Conservation (phyloP, 768 basidiomycete species). For the Daedaleopsis sinensis region DNA sequence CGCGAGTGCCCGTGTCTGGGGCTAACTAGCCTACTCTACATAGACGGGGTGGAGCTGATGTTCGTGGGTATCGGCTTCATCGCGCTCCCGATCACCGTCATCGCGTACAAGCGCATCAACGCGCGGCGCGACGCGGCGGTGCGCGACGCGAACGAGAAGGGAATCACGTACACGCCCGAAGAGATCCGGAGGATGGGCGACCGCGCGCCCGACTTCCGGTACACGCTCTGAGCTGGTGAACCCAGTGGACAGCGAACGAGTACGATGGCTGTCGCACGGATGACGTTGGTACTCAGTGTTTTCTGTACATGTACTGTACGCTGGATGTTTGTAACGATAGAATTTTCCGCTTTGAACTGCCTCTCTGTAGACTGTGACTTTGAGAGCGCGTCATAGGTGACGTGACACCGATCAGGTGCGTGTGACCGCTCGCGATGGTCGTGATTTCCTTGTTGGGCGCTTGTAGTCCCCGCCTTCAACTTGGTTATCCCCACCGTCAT, state of each 20-base stretch:
- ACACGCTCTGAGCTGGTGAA: slow-evolving; percentile 40
- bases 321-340: background rate
- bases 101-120: slow-evolving; percentile 60
- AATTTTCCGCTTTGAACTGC: background rate
- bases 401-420: background rate
- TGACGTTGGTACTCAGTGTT: background rate
- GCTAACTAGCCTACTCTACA: background rate
- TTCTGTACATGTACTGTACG: background rate
- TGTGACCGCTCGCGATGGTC: background rate
- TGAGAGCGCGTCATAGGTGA: background rate
- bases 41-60: slow-evolving; percentile 67
- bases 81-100: slow-evolving; percentile 47
- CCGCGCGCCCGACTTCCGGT: slow-evolving; percentile 62
- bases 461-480: too few species aligned
- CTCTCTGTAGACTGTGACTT: too few species aligned
- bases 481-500: too few species aligned
- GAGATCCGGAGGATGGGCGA: slow-evolving; percentile 51
- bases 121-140: slow-evolving; percentile 47
- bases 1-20: background rate
- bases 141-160: slow-evolving; percentile 39
- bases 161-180: slow-evolving; percentile 23
- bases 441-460: too few species aligned
- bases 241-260: background rate
- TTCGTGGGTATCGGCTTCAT: slow-evolving; percentile 67
- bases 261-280: too few species aligned